Conservation (phyloP, 1,139 yeast genomes). For the Nakaseomyces nivariensis region DNA sequence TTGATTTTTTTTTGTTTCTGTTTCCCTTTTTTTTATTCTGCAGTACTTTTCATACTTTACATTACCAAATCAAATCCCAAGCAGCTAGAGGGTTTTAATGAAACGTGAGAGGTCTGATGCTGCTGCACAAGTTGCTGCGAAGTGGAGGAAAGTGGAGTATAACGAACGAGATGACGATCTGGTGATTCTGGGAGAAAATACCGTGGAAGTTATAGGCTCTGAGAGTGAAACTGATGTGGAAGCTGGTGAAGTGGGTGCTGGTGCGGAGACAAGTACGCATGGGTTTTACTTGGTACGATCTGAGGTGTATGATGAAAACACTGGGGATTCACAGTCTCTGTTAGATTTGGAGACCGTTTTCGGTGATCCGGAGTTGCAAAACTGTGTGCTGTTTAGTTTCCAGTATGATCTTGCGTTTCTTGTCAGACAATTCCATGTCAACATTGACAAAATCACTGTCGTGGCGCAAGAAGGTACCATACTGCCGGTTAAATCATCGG, state of each 20-base stretch:
- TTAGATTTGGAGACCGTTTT: conserved; percentile 24
- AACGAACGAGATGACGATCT: background rate
- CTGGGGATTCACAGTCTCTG: conserved; percentile 15
- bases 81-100: background rate
- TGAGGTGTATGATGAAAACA: conserved; percentile 21
- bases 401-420: conserved; percentile 29
- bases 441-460: conserved; percentile 15
- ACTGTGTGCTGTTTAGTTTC: conserved; percentile 28
- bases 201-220: background rate
- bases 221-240: background rate
- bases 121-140: conserved; percentile 1
- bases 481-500: conserved; percentile 8
- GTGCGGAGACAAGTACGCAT: background rate
- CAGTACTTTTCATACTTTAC: background rate
- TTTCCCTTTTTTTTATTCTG: background rate
- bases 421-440: conserved; percentile 14
- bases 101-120: conserved; percentile 1
- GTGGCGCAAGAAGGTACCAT: conserved; percentile 30
- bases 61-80: no score
- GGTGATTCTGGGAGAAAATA: background rate
- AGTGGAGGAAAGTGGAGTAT: conserved; percentile 3
- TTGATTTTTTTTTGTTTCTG: background rate
- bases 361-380: conserved; percentile 15
- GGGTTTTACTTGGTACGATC: conserved; percentile 27
- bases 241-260: background rate